Evolutionary conservation across 495 filamentous ascomycete species (phyloP).

Genomic region (Sporormia fimetaria): DNA sequence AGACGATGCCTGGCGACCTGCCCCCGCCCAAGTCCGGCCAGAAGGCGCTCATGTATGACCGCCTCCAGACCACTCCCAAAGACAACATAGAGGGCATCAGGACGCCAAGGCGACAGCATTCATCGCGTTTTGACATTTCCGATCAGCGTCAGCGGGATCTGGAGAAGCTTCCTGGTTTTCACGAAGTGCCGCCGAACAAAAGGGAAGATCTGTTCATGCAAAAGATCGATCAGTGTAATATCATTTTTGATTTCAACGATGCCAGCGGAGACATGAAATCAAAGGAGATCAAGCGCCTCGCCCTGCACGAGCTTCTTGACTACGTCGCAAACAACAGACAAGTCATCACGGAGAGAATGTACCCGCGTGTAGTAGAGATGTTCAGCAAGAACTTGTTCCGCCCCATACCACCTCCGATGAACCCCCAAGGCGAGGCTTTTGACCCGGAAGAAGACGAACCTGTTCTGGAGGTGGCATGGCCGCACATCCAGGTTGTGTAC

Average conservation of each 20-base stretch:
- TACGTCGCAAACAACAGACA: conserved; percentile 98
- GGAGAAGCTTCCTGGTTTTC: conserved; percentile 96
- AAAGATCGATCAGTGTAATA: conserved; percentile 99
- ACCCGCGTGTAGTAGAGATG: conserved; percentile 96
- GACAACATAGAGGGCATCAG: conserved; percentile 90
- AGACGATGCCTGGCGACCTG: conserved; percentile 97
- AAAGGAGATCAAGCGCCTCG: conserved; percentile 98
- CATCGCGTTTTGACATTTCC: conserved; percentile 95
- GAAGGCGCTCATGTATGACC: conserved; percentile 83
- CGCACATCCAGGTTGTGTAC: conserved; percentile 98
- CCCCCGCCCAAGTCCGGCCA: conserved; percentile 77
- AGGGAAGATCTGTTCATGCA: conserved; percentile 99
- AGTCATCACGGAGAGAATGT: conserved; percentile 98
- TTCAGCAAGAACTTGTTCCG: conserved; percentile 98
- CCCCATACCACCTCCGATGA: conserved; percentile 91
- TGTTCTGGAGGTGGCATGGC: conserved; percentile 96
- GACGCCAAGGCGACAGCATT: conserved; percentile 92
- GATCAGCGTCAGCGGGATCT: conserved; percentile 81
- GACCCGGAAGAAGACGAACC: conserved; percentile 98
- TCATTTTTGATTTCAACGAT: conserved; percentile 99
- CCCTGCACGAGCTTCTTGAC: conserved; percentile 90
- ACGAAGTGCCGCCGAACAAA: conserved; percentile 89
- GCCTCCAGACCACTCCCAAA: conserved; percentile 85
- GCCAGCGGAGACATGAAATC: conserved; percentile 98
- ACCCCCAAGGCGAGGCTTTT: conserved; percentile 95